Base-by-base conservation (phyloP, 805 yeast genomes). In the Kuraishia borneana region DNA sequence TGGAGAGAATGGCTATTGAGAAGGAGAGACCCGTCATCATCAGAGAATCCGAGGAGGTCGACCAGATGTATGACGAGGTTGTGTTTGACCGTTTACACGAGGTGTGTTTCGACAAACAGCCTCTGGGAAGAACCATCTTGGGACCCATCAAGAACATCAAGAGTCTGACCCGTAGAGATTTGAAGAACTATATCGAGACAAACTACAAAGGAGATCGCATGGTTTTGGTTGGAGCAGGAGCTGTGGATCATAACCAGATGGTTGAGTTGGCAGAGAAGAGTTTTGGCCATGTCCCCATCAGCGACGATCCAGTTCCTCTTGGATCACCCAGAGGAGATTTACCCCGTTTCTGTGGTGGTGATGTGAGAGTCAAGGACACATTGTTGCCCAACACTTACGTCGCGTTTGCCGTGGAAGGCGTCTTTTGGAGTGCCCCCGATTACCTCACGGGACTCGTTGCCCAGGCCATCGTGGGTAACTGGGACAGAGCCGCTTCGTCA, bases 211-310 rank as follows among this genome's bases (percentile, higher is more conserved):
- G 96, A 28, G 96, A 92, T 60, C 69, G 97, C 50, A 92, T 92
- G 97, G 97, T 92, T 2, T 66, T 92, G n/a, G 95, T 88, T 27
- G 97, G 96, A 28, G 87, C 94, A 2, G 99, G 99, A 17, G 80
- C 88, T 30, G 94, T 92, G 18, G 74, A 84, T 47, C 99, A 92
- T 60, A 82, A 78, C 6, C 76, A 80, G 42, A 71, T 92, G 36
- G 95, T 87, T 18, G 51, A 65, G 42, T 66, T 76, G 39, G 97
- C 96, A 3, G 68, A 77, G 43, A 64, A 73, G 53, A 71, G 74
- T 50, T 92, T 92, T 54, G 84, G 84, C 9, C 80, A 76, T 46
- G 69, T 83, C 33, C 69, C 75, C 33, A 38, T 63, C 8, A 64
- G 77, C 12, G 58, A 62, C 17, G 57, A 64, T 21, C 76, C 78